Percentiles rank a stretch among this genome's conserved stretches.
These are phyloP conservation scores for Phanerochaete carnosa DNA, from an alignment of 768 basidiomycete genomes.

Conservation along the genomic window DNA sequence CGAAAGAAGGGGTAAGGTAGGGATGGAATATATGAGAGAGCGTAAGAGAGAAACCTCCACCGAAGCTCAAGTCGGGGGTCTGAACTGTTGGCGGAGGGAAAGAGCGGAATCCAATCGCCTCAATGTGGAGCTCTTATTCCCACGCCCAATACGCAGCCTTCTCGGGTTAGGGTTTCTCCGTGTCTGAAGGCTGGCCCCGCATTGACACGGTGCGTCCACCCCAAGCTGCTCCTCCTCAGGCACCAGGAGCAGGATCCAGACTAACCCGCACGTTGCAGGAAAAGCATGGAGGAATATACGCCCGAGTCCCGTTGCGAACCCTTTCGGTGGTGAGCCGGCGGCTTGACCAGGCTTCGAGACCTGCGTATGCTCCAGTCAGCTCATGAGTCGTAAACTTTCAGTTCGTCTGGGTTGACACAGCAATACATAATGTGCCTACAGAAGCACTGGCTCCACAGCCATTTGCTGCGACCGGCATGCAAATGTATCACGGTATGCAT, in stretches of 20 bases:
- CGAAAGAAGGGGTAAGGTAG: conserved; percentile 17
- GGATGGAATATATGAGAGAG: conserved; percentile 9
- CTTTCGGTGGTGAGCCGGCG: no score
- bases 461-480: no score
- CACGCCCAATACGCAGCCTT: conserved; percentile 10
- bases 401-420: no score
- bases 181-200: not conserved
- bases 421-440: no score
- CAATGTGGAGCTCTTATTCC: conserved; percentile 13
- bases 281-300: no score
- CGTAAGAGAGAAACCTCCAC: conserved; percentile 10
- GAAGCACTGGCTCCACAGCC: no score
- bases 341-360: not conserved
- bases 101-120: conserved; percentile 9
- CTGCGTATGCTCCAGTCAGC: not conserved
- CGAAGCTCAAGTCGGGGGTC: conserved; percentile 5
- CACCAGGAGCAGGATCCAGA: not conserved
- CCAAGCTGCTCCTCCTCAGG: not conserved
- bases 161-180: not conserved
- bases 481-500: not conserved
- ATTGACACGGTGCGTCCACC: not conserved
- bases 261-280: no score
- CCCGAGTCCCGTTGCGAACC: no score
- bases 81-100: conserved; percentile 6
- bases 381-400: not conserved